These are phyloP conservation scores for Hemileia vastatrix DNA, from an alignment of 1,284 basidiomycete species.

Conservation along the genomic window DNA sequence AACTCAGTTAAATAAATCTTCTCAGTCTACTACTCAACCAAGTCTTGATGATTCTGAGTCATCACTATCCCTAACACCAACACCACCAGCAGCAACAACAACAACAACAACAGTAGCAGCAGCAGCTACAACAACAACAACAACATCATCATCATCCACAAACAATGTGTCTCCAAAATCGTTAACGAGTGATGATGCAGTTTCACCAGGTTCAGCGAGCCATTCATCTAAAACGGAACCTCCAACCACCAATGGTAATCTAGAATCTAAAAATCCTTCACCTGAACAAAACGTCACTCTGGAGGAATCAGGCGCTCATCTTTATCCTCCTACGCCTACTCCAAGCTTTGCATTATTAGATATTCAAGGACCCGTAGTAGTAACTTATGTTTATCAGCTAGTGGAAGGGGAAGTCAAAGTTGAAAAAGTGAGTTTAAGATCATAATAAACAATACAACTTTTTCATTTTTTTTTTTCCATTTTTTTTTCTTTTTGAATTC, in stretches of 20 bases:
- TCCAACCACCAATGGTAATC: background rate
- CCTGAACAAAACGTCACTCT: background rate
- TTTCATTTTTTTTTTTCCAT: constrained; percentile 44
- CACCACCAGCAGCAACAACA: too few relatives aligned
- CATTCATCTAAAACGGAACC: background rate
- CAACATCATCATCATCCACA: too few relatives aligned
- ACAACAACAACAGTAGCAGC: too few relatives aligned
- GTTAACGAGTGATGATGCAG: background rate
- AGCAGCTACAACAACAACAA: too few relatives aligned
- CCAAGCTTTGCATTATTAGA: constrained; percentile 89
- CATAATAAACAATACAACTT: background rate
- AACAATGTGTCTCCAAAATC: too few relatives aligned
- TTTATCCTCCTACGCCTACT: constrained; percentile 49
- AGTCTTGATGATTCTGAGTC: background rate
- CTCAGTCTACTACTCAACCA: background rate
- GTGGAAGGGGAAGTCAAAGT: constrained; percentile 66
- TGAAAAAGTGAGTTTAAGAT: constrained; percentile 3
- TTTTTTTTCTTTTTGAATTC: background rate
- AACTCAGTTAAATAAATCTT: constrained; percentile 3
- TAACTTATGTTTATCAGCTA: constrained; percentile 90
- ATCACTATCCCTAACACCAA: background rate
- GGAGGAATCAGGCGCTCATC: background rate
- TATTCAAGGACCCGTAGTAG: constrained; percentile 84
- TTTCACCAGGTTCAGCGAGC: too few relatives aligned
- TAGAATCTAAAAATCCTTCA: background rate